Base-by-base conservation (phyloP, 1,284 basidiomycete genomes). In the Rugosomyces carneus region DNA sequence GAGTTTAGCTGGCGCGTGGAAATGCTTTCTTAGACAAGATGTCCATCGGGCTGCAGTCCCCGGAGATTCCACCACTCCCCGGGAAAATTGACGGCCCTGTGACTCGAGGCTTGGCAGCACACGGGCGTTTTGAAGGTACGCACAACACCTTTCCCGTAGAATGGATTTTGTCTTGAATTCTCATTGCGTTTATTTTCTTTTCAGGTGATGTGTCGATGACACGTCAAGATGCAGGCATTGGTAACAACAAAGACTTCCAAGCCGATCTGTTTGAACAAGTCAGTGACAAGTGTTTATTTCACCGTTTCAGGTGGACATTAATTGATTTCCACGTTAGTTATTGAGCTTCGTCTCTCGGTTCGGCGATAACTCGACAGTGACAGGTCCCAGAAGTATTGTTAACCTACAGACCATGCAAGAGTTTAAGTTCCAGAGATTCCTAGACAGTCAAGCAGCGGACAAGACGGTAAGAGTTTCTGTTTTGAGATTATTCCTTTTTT, bases 311-410 rank as follows among this genome's bases (percentile, higher is more conserved):
- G n/a, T n/a, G n/a, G n/a, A n/a, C n/a, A n/a, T 10, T 13, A 18
- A 5, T 11, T 7, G n/a, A 9, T 8, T 10, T 10, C 15, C 35
- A 9, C 24, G n/a, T 20, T 23, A 50, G 49, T 34, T 50, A 18
- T 37, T 50, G 10, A 41, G 43, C 6, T 47, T 47, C 10, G 38
- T 50, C 5, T 32, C 45, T n/a, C 45, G 46, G 21, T 40, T 43
- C 34, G 49, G 49, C 5, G 39, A 50, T 47, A 40, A 50, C 26
- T 50, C 49, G 8, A 27, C 37, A 21, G 42, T 47, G 4, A 53
- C 51, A 3, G 51, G 51, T 13, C 51, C 51, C 1, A 44, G 42
- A 26, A 53, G 51, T 8, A 45, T 53, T 4, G 48, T 53, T 34
- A 53, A 50, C 21, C 16, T 20, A 6, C 13, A 5, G 3, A 26